Percentiles rank a stretch among this genome's conserved stretches.
Evolutionary conservation across 257 asterid species (phyloP).

Genomic region (Nicotiana undulata): DNA sequence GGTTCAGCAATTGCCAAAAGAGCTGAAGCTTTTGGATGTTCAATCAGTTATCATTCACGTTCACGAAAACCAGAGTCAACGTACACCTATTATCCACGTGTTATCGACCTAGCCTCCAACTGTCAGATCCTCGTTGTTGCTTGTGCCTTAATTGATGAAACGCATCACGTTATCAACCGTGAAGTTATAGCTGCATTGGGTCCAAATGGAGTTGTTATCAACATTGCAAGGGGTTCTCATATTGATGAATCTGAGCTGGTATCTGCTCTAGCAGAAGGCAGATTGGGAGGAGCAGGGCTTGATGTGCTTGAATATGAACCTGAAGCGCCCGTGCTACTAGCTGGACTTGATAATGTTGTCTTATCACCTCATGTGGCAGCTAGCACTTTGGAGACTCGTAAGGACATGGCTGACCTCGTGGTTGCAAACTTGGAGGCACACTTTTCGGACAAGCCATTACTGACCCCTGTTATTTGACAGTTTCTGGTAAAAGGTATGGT

Average conservation of each 20-base stretch:
- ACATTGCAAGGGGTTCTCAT: slow-evolving; percentile 61
- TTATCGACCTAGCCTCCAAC: slow-evolving; percentile 39
- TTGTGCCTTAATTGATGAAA: slow-evolving; percentile 51
- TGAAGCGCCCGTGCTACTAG: slow-evolving; percentile 37
- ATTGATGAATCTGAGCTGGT: slow-evolving; percentile 52
- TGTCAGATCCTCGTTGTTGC: slow-evolving; percentile 54
- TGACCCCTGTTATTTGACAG: slow-evolving; percentile 36
- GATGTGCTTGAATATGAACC: slow-evolving; percentile 63
- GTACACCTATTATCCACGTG: slow-evolving; percentile 40
- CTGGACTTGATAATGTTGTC: slow-evolving; percentile 51
- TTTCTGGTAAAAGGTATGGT: neutral
- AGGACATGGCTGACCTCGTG: slow-evolving; percentile 66
- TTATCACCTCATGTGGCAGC: slow-evolving; percentile 54
- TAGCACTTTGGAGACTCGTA: slow-evolving; percentile 49
- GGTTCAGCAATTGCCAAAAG: slow-evolving; percentile 75
- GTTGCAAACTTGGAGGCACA: slow-evolving; percentile 53
- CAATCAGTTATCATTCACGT: slow-evolving; percentile 49
- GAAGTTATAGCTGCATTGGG: slow-evolving; percentile 53
- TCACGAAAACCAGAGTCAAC: slow-evolving; percentile 31
- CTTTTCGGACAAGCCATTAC: slow-evolving; percentile 39
- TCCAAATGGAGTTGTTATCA: slow-evolving; percentile 43
- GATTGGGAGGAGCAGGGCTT: slow-evolving; percentile 65
- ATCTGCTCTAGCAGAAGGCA: slow-evolving; percentile 53
- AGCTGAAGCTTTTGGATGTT: slow-evolving; percentile 69
- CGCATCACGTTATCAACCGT: slow-evolving; percentile 48